These are phyloP conservation scores for Fusarium fujikuroi DNA, from an alignment of 2,329 filamentous ascomycete species.

Conservation along the genomic window DNA sequence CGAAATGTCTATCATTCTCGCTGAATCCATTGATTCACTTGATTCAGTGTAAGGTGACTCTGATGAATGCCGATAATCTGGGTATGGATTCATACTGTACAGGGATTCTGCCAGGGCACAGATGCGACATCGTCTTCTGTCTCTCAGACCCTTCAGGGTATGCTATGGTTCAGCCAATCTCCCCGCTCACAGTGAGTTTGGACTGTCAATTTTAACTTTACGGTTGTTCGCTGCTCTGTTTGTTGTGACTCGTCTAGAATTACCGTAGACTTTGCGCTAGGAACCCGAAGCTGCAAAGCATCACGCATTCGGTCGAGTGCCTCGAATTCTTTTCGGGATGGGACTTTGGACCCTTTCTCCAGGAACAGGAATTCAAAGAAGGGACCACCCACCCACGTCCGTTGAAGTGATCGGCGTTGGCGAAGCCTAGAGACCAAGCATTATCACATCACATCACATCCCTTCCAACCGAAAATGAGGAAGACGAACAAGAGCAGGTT, in stretches of 20 bases:
- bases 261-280: conserved; percentile 28
- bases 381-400: conserved; percentile 11
- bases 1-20: conserved; percentile 5
- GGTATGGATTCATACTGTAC: conserved; percentile 9
- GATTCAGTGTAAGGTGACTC: conserved; percentile 6
- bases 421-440: conserved; percentile 26
- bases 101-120: conserved; percentile 30
- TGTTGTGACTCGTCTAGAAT: conserved; percentile 21
- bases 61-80: conserved; percentile 32
- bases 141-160: conserved; percentile 26
- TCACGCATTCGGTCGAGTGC: conserved; percentile 7
- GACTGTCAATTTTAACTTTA: conserved; percentile 5
- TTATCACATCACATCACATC: neutral
- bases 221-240: neutral
- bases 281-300: conserved; percentile 4
- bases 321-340: conserved; percentile 14
- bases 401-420: conserved; percentile 33
- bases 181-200: neutral
- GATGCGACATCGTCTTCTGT: conserved; percentile 12
- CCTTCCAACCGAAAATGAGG: conserved; percentile 18
- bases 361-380: conserved; percentile 10
- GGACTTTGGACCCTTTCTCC: conserved; percentile 10
- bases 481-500: conserved; percentile 15
- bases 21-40: conserved; percentile 8
- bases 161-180: conserved; percentile 11